phyloP scores from a whole-genome alignment of 345 rosid species.

The Brassica rapa region DNA sequence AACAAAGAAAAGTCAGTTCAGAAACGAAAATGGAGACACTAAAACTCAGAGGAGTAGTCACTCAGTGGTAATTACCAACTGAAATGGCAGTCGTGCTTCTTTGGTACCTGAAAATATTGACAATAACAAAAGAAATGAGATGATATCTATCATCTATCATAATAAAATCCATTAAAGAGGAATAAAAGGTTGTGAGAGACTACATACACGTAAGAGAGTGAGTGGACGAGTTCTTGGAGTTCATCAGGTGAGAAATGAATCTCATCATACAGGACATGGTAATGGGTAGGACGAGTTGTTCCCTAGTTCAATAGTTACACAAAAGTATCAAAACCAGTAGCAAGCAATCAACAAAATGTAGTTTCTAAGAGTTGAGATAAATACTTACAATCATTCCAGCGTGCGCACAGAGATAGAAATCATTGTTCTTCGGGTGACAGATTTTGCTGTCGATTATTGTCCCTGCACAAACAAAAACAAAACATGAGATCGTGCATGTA shows the following conservation, averaged over 20 bases:
- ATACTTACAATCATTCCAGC: conserved; percentile 45
- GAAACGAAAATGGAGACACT: neutral
- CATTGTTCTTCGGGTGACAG: conserved; percentile 41
- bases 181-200: conserved; percentile 5
- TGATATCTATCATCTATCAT: neutral
- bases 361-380: neutral
- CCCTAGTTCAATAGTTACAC: conserved; percentile 29
- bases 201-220: conserved; percentile 43
- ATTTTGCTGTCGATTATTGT: conserved; percentile 41
- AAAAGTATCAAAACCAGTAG: neutral
- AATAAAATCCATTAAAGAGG: neutral
- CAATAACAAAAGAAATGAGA: neutral
- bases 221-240: conserved; percentile 42
- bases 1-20: neutral
- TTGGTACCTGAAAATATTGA: conserved; percentile 34
- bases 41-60: neutral
- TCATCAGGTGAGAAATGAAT: conserved; percentile 40
- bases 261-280: conserved; percentile 44
- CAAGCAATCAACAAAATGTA: neutral
- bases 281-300: conserved; percentile 42
- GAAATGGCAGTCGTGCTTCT: conserved; percentile 44
- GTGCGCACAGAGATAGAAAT: conserved; percentile 42
- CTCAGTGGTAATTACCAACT: conserved; percentile 31
- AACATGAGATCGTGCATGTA: neutral
- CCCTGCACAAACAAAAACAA: conserved; percentile 20